Evolutionary conservation across 2,329 filamentous ascomycete species (phyloP).

Genomic region (Aspergillus sp.): DNA sequence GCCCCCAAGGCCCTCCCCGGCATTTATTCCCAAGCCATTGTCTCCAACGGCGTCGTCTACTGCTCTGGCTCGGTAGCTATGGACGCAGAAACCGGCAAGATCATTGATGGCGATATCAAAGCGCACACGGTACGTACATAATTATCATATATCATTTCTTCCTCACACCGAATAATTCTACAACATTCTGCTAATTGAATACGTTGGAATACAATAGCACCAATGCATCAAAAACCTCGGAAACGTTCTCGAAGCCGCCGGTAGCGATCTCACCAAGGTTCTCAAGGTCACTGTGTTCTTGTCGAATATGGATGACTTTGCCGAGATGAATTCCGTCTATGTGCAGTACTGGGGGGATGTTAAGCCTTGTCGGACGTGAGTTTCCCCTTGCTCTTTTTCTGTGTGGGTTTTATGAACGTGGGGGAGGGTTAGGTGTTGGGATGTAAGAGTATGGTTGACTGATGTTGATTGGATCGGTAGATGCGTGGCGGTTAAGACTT

Average conservation of each 20-base stretch:
- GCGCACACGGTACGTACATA: constrained; percentile 51
- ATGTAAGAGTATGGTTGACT: neutral
- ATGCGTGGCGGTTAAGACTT: constrained; percentile 84
- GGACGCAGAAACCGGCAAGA: constrained; percentile 55
- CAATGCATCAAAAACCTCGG: constrained; percentile 62
- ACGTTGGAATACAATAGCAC: constrained; percentile 33
- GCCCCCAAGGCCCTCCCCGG: constrained; percentile 54
- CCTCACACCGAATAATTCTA: no score
- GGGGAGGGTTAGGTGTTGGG: neutral
- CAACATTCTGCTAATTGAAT: constrained; percentile 5
- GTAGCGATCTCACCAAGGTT: constrained; percentile 55
- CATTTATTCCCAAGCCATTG: constrained; percentile 63
- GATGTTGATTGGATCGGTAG: constrained; percentile 14
- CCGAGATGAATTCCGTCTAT: constrained; percentile 81
- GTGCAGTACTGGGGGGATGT: constrained; percentile 66
- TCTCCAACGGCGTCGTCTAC: constrained; percentile 68
- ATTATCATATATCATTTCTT: no score
- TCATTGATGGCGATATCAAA: constrained; percentile 60
- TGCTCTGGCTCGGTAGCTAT: constrained; percentile 66
- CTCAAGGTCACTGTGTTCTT: constrained; percentile 70
- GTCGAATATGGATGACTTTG: constrained; percentile 66
- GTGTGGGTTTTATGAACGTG: neutral
- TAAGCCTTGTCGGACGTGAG: constrained; percentile 59
- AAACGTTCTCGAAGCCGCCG: constrained; percentile 62
- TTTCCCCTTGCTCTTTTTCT: neutral